phyloP scores from a whole-genome alignment of 1,284 basidiomycete species.

The Cryptococcus amylolentus region DNA sequence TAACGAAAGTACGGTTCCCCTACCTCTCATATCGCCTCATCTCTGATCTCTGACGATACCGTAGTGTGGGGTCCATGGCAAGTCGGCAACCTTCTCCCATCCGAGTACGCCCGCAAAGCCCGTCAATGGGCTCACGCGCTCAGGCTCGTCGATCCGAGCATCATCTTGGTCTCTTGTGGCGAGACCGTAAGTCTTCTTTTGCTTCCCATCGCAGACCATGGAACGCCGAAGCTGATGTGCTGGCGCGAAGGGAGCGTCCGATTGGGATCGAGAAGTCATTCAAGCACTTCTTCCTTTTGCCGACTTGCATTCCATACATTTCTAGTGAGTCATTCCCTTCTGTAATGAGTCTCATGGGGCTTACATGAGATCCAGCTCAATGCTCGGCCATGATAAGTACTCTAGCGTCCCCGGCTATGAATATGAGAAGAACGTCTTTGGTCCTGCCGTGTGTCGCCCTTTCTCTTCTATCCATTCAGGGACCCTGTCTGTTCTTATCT shows the following conservation, averaged over 20 bases:
- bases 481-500: not conserved
- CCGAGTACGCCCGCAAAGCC: constrained; percentile 60
- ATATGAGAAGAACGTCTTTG: constrained; percentile 53
- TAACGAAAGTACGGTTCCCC: constrained; percentile 44
- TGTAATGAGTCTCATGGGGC: not conserved
- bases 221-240: not conserved
- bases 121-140: constrained; percentile 65
- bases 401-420: constrained; percentile 28
- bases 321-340: constrained; percentile 24
- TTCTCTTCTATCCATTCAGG: not conserved
- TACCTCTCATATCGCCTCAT: not conserved
- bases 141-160: constrained; percentile 59
- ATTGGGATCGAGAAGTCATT: constrained; percentile 51
- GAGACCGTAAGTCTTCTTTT: constrained; percentile 50
- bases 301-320: constrained; percentile 51
- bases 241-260: constrained; percentile 30
- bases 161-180: constrained; percentile 61
- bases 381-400: constrained; percentile 30
- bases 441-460: constrained; percentile 37
- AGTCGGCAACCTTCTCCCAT: constrained; percentile 60
- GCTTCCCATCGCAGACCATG: not conserved
- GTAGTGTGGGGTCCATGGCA: constrained; percentile 63
- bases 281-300: constrained; percentile 37
- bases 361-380: constrained; percentile 16
- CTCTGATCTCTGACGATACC: constrained; percentile 6